Percentiles rank a stretch among this genome's conserved stretches.
Conservation (phyloP, 371 early-diverging fungal species). For the Fennellomyces sp. region DNA sequence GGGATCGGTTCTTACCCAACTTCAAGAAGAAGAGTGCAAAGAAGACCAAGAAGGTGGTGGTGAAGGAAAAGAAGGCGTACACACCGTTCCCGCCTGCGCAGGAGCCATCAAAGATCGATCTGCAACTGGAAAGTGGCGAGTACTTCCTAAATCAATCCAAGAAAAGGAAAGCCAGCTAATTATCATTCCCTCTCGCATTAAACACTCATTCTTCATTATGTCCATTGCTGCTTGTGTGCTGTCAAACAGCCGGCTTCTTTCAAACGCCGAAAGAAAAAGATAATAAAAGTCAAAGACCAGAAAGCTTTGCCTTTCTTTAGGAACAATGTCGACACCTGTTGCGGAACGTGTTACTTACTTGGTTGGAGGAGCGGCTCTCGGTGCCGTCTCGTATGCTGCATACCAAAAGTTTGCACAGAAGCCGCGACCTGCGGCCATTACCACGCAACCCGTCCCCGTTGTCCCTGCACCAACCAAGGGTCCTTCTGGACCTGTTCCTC, state of each 20-base stretch:
- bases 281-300: too few species aligned
- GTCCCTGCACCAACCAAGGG: neutral
- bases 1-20: constrained; percentile 99
- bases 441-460: constrained; percentile 9
- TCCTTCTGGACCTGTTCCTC: constrained; percentile 4
- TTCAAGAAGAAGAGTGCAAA: constrained; percentile 69
- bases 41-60: constrained; percentile 17
- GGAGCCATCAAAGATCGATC: constrained; percentile 87
- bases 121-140: constrained; percentile 94
- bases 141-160: constrained; percentile 74
- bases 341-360: constrained; percentile 44
- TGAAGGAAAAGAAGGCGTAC: constrained; percentile 25
- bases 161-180: neutral
- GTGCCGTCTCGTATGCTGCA: constrained; percentile 45
- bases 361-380: constrained; percentile 53
- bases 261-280: too few species aligned
- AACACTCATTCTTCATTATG: too few species aligned
- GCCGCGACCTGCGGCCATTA: constrained; percentile 18
- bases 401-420: constrained; percentile 46
- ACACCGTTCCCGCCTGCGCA: constrained; percentile 55
- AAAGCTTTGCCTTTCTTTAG: neutral
- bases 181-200: neutral
- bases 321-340: constrained; percentile 16
- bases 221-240: too few species aligned
- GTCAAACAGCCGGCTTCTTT: too few species aligned